Percentiles rank a stretch among this genome's conserved stretches.
Evolutionary conservation across 75 land plant genomes (phyloP).

Genomic region (Picea glauca): DNA sequence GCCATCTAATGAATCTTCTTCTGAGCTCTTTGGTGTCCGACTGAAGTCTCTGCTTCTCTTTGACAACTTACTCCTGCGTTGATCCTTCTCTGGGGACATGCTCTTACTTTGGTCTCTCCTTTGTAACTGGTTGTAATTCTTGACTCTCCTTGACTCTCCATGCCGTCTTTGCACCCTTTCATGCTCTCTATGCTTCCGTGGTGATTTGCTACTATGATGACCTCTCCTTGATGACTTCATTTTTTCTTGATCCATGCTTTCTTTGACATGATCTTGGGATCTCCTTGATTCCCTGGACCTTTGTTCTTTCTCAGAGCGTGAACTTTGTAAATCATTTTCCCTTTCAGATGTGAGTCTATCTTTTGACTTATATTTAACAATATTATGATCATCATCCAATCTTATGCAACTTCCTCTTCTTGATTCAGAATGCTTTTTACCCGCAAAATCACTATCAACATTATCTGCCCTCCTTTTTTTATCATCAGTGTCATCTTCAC

Average conservation of each 20-base stretch:
- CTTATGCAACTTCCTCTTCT: slow-evolving; percentile 3
- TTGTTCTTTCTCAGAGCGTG: not conserved
- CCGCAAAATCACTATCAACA: not conserved
- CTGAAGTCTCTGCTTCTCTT: not conserved
- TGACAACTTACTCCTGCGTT: not conserved
- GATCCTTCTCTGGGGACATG: not conserved
- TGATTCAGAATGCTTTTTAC: not conserved
- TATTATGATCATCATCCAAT: not conserved
- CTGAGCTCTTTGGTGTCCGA: slow-evolving; percentile 7
- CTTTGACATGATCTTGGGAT: not conserved
- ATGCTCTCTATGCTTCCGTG: not conserved
- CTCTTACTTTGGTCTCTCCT: not conserved
- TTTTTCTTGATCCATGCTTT: not conserved
- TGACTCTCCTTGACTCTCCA: not conserved
- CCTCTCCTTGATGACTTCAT: slow-evolving; percentile 3
- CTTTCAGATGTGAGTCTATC: not conserved
- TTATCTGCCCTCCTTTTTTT: not conserved
- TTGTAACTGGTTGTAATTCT: not conserved
- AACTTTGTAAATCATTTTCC: not conserved
- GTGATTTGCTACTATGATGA: not conserved
- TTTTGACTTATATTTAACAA: not conserved
- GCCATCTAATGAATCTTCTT: not conserved
- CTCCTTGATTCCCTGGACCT: not conserved
- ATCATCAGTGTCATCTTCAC: not conserved
- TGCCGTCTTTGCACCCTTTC: not conserved